Base-by-base conservation (phyloP, 2,329 filamentous ascomycete species). In the Seiridium unicorne region DNA sequence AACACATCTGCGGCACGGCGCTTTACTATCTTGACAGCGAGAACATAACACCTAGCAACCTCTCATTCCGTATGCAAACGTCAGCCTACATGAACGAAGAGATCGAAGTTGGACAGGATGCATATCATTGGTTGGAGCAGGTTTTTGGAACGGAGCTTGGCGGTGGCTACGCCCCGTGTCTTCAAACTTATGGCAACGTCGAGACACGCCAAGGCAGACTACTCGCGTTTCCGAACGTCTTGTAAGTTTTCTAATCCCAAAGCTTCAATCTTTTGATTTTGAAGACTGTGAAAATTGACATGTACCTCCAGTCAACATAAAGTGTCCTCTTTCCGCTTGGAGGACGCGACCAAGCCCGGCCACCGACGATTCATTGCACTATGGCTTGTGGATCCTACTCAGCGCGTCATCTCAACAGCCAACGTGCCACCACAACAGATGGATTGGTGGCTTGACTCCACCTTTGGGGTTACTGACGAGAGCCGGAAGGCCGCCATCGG, bases 41-140 rank as follows among this genome's bases (percentile, higher is more conserved):
- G 61, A 77, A 81, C 58, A 74, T 85, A 13, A 79, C 81, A 63
- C 74, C 84, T 60, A 77, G 81, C 59, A 83, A 83, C 68, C 76
- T 85, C 47, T 73, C 81, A n/a, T 79, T 80, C 34, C 82, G 83
- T 11, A 71, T 85, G 62, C 76, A 55, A 40, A 63, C 63, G 31
- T 10, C 53, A 9, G 8, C 4, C 3, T 11, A 60, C 18, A 13
- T 57, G 8, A 13, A 35, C 8, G 35, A 62, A 1, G 48, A 57
- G 2, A 8, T 31, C 34, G 3, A 34, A 6, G 31, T 38, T 6
- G 55, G 35, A 4, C 60, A 63, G 46, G 60, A 62, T n/a, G 26
- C 40, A 11, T 62, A 64, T 51, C 6, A 38, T 46, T 61, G 42
- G 51, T n/a, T 62, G 4, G 60, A 60, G 13, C 18, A 38, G 9